phyloP scores from a whole-genome alignment of 2,329 filamentous ascomycete genomes.

The Myriosclerotinia curreyana region DNA sequence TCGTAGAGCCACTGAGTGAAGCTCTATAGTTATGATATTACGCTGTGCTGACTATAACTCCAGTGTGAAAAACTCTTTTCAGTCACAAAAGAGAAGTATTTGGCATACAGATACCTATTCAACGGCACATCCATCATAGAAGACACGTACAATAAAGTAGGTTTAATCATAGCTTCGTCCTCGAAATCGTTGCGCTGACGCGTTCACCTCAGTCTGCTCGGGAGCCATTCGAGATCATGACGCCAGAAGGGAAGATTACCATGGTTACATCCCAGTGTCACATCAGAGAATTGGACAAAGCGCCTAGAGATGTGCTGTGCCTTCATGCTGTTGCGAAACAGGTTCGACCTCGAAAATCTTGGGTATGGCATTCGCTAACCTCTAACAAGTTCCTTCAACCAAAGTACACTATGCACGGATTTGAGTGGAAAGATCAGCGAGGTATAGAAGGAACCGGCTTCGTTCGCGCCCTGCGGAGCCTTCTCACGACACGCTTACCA shows the following conservation, averaged over 20 bases:
- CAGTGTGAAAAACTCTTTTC: not conserved
- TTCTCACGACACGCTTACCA: conserved; percentile 22
- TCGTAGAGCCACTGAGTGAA: not conserved
- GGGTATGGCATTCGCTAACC: not conserved
- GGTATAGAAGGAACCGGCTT: conserved; percentile 23
- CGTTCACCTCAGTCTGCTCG: not conserved
- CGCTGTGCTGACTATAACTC: not conserved
- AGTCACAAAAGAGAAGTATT: not conserved
- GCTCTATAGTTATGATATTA: not conserved
- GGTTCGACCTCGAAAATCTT: not conserved
- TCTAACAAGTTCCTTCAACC: conserved; percentile 22
- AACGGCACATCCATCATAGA: conserved; percentile 5
- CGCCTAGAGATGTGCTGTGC: conserved; percentile 21
- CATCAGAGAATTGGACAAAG: conserved; percentile 22
- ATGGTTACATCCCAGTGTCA: conserved; percentile 11
- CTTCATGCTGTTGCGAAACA: conserved; percentile 24
- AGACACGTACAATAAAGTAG: conserved; percentile 1
- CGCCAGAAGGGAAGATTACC: not conserved
- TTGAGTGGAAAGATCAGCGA: conserved; percentile 22
- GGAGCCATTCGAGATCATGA: not conserved
- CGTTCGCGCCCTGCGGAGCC: conserved; percentile 20
- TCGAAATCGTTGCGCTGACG: not conserved
- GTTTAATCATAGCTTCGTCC: not conserved
- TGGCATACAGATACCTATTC: conserved; percentile 11
- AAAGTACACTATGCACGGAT: conserved; percentile 25